phyloP scores from a whole-genome alignment of 2,329 filamentous ascomycete genomes.

The Fusarium subtropicale region DNA sequence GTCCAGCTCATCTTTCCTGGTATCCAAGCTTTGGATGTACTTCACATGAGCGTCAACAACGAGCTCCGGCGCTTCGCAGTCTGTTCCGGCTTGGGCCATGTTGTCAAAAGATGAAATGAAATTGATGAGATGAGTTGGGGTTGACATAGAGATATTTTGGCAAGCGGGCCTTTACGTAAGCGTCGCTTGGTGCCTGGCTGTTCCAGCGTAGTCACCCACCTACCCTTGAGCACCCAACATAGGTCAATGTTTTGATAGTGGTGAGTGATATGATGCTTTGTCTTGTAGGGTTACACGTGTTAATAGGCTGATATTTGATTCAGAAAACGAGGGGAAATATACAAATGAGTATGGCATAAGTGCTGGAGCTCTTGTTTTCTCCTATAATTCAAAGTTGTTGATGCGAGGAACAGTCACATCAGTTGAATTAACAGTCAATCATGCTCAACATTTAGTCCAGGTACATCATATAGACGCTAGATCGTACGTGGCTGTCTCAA shows the following conservation, averaged over 20 bases:
- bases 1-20: conserved; percentile 91
- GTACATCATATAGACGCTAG: neutral
- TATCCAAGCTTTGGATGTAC: conserved; percentile 94
- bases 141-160: conserved; percentile 34
- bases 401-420: neutral
- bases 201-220: neutral
- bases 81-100: conserved; percentile 47
- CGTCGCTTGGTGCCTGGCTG: conserved; percentile 24
- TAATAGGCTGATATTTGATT: neutral
- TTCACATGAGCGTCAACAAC: conserved; percentile 77
- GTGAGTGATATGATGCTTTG: neutral
- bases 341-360: neutral
- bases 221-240: conserved; percentile 17
- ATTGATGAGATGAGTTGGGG: conserved; percentile 2
- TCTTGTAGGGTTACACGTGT: neutral
- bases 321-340: neutral
- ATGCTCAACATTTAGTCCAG: neutral
- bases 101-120: conserved; percentile 30
- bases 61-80: conserved; percentile 58
- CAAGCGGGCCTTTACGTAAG: conserved; percentile 33
- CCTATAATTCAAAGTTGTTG: neutral
- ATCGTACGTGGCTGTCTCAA: neutral
- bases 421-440: neutral
- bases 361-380: neutral
- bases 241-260: neutral